Base-by-base conservation (phyloP, 202 grass and related monocot species). In the Zoysia matrella region DNA sequence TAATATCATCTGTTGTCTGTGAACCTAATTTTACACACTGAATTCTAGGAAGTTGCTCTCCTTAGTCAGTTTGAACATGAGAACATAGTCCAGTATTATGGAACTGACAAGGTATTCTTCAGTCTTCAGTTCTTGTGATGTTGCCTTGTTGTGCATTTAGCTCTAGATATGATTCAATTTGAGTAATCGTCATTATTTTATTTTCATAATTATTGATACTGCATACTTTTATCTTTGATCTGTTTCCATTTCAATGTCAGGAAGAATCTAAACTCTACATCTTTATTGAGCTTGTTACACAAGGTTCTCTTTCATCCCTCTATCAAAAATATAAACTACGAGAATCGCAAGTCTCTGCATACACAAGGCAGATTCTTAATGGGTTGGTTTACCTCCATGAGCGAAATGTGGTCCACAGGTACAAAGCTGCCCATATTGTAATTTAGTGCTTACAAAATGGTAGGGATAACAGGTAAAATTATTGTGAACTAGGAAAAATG, bases 21-120 rank as follows among this genome's bases (percentile, higher is more conserved):
- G 8, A 47, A 56, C 6, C 64, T 89, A 79, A 91, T 45, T 18
- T 71, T 66, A 47, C 66, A 8, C 52, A 52, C 5, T 69, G 46
- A 72, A 47, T 89, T 52, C 81, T 86, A 99, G 96, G 96, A 99
- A 87, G 89, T 99, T 70, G 89, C 91, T 39, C 96, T 99, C 36
- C 86, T 99, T 75, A 96, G 93, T 90, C 96, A 99, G 83, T 96
- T 99, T 84, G 91, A 99, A 78, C 93, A 99, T 75, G 96, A 99
- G 91, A 99, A 99, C 65, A 92, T 99, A 78, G 93, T 99, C 83
- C 96, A 99, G 73, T 99, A 99, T 85, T 94, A 99, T 89, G 93
- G 96, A 88, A 99, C 96, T 22, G 91, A 96, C 67, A 96, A 94
- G 96, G 96, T 99, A 95, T 15, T 36, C 30, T 36, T 36, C 30